Conservation (phyloP, 164 flowering plant genomes). For the Saururus chinensis region DNA sequence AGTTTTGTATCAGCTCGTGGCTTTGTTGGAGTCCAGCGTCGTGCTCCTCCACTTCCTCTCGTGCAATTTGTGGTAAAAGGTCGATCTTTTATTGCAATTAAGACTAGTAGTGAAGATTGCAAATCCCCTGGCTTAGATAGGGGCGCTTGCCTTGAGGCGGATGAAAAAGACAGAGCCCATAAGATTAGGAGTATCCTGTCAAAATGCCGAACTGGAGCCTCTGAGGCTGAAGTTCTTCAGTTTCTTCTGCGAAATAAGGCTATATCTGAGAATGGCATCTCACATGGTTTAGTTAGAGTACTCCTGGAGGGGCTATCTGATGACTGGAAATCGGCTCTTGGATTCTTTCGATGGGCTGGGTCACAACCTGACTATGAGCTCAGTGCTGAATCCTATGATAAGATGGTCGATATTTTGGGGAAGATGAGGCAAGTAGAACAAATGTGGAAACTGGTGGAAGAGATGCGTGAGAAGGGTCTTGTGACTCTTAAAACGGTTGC, state of each 20-base stretch:
- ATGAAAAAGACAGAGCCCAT: neutral
- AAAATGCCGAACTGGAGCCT: conserved; percentile 22
- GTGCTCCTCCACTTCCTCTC: no score
- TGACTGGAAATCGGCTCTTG: conserved; percentile 78
- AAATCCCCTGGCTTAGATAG: neutral
- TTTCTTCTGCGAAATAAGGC: conserved; percentile 28
- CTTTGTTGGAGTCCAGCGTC: no score
- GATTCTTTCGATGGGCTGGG: conserved; percentile 58
- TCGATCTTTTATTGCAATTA: no score
- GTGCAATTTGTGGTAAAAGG: no score
- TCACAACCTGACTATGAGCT: conserved; percentile 29
- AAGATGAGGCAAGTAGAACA: conserved; percentile 50
- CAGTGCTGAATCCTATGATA: conserved; percentile 35
- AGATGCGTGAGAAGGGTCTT: conserved; percentile 26
- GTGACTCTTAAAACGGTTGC: conserved; percentile 44
- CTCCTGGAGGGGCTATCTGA: conserved; percentile 49
- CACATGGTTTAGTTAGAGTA: conserved; percentile 23
- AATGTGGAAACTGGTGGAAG: conserved; percentile 42
- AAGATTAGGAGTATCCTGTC: conserved; percentile 11
- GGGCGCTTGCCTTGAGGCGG: neutral
- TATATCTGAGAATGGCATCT: conserved; percentile 21
- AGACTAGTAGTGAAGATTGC: no score
- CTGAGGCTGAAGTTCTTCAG: conserved; percentile 36
- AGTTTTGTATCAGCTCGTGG: neutral
- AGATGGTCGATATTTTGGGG: conserved; percentile 64